Base-by-base conservation (phyloP, 805 yeast species). In the Brettanomyces bruxellensis region DNA sequence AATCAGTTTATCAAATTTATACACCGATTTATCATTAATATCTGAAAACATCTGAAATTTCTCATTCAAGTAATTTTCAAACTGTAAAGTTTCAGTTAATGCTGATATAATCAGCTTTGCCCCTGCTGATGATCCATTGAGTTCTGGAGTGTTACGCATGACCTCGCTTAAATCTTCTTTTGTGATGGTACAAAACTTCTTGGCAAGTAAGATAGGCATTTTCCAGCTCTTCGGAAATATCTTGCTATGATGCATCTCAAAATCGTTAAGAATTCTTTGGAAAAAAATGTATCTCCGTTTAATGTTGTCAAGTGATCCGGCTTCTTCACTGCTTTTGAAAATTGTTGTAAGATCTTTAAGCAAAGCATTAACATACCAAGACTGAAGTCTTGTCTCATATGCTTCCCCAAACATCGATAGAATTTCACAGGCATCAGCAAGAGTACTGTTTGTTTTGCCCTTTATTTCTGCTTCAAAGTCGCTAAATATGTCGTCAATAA, bases 221-320 rank as follows among this genome's bases (percentile, higher is more conserved):
- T 73, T 69, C 96, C 97, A 93, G 1, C 64, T 66, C 3, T 69
- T 59, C 0, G 95, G 93, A 64, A 93, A 93, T 34, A 72, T 69
- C 6, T 62, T 54, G 1, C 70, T 58, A 53, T 75, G 78, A 32
- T 71, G 72, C 1, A 76, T 61, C 49, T 79, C 81, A 43, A 63
- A 62, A 53, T 81, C 78, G 36, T 73, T 71, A 49, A 91, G 65
- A 1, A 86, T 74, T 53, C 85, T 81, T 53, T 83, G 81, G 64
- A 87, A 86, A 61, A 84, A 91, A 32, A 89, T 76, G 61, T 79
- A 93, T 43, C 99, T 70, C 53, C 97, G 70, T 30, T 79, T 74
- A 44, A 93, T 65, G 62, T 93, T 93, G 49, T 93, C 99, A 49
- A 93, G 67, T 4, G 95, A 83, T 1, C 97, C 97, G 0, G 99